Base-by-base conservation (phyloP, 371 early-diverging fungal genomes). In the Apophysomyces ossiformis region DNA sequence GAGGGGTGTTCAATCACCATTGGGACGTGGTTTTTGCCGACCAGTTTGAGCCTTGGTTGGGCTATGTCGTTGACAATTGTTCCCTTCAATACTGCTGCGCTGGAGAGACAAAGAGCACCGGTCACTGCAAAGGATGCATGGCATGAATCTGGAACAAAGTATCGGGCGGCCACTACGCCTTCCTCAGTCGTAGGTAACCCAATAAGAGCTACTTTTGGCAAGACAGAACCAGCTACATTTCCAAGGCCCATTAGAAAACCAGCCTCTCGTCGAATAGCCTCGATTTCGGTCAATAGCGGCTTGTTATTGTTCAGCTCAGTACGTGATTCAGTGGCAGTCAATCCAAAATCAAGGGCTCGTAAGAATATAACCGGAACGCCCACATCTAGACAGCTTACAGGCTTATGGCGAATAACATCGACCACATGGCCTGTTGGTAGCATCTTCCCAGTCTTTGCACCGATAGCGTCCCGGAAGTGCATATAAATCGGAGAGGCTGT, bases 1-100 rank as follows among this genome's bases (percentile, higher is more conserved):
- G 54, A 50, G 21, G 54, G 54, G 5, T 50, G 54, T 50, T 50
- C 54, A 21, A 50, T 50, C 9, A 50, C 54, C 54, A 50, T 26
- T 21, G 54, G 54, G 16, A 21, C 7, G 9, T 50, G 54, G 6
- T 50, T 50, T 21, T 50, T 50, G 5, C 21, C 54, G 4, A 21
- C 54, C 21, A 16, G 16, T 11, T 21, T 16, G 9, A 50, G 5
- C 11, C 54, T 50, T 5, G 54, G 54, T 9, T 16, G 5, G 7
- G 54, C 54, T 7, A 50, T 50, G 21, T 50, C 54, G 54, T 50
- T 50, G 21, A 50, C 54, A 50, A 50, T 5, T 7, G 21, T 18
- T 50, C 54, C 54, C 11, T 50, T 9, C 1, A 18, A 32, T n/a
- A 21, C 21, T 50, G 54, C 54, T 16, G 54, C 54, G 54, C 54